Conservation (phyloP, 139 green algal species). For the Micromonas pusilla region DNA sequence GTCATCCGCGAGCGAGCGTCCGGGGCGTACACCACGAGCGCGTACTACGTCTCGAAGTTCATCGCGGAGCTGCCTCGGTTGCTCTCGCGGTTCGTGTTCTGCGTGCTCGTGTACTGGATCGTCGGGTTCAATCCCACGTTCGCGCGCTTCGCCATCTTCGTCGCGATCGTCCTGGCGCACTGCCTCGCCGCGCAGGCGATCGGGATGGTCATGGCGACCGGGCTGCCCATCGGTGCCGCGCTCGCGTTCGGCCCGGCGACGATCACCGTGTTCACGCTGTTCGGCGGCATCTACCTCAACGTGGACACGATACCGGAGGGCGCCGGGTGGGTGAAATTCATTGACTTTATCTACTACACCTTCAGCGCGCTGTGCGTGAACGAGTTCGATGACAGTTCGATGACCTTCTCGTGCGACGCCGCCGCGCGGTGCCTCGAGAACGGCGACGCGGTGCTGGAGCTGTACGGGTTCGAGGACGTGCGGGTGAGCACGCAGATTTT, state of each 20-base stretch:
- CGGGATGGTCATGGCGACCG: slow-evolving; percentile 14
- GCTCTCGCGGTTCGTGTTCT: slow-evolving; percentile 3
- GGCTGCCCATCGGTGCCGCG: slow-evolving; percentile 22
- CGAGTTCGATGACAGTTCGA: slow-evolving; percentile 31
- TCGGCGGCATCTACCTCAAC: slow-evolving; percentile 54
- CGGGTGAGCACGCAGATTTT: background rate
- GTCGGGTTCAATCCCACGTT: background rate
- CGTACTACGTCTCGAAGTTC: slow-evolving; percentile 28
- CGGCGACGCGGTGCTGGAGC: background rate
- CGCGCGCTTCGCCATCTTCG: background rate
- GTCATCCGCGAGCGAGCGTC: slow-evolving; percentile 23
- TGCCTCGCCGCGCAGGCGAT: slow-evolving; percentile 8
- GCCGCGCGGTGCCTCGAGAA: background rate
- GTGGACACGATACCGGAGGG: slow-evolving; percentile 41
- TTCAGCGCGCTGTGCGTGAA: slow-evolving; percentile 38
- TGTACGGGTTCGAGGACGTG: slow-evolving; percentile 10
- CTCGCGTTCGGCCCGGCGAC: slow-evolving; percentile 49
- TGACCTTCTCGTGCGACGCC: background rate
- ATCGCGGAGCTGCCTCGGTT: slow-evolving; percentile 22
- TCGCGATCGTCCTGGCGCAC: background rate
- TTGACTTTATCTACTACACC: slow-evolving; percentile 39
- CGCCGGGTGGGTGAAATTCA: slow-evolving; percentile 35
- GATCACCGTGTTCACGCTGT: slow-evolving; percentile 48
- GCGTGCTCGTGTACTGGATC: slow-evolving; percentile 14
- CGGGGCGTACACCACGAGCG: slow-evolving; percentile 5